These are phyloP conservation scores for Tinospora cordifolia DNA, from an alignment of 164 flowering plant genomes.

Conservation along the genomic window DNA sequence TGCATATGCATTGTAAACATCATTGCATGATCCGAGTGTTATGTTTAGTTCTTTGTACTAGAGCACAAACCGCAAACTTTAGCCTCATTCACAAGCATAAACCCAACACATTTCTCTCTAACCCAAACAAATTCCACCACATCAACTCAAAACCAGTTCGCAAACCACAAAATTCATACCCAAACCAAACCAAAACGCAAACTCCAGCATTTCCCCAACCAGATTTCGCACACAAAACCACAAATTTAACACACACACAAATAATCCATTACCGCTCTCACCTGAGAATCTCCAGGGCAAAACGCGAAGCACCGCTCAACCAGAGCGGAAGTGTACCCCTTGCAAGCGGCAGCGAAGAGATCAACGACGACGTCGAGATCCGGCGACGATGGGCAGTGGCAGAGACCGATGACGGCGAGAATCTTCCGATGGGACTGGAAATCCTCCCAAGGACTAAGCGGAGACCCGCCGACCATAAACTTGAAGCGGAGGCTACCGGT, in stretches of 20 bases:
- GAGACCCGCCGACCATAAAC: conserved; percentile 77
- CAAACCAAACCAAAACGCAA: too few species aligned
- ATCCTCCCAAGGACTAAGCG: conserved; percentile 92
- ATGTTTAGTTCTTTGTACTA: too few species aligned
- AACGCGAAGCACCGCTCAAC: conserved; percentile 86
- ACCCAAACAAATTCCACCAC: too few species aligned
- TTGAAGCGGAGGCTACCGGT: conserved; percentile 71
- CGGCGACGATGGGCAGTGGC: conserved; percentile 82
- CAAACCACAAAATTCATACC: too few species aligned
- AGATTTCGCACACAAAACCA: background rate
- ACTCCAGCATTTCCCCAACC: too few species aligned
- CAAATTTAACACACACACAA: background rate
- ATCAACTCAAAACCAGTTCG: too few species aligned
- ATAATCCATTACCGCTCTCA: conserved; percentile 5
- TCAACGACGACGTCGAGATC: conserved; percentile 56
- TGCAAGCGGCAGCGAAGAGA: conserved; percentile 46
- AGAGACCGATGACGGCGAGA: conserved; percentile 78
- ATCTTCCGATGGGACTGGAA: conserved; percentile 88
- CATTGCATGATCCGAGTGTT: too few species aligned
- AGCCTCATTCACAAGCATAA: too few species aligned
- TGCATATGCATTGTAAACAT: too few species aligned
- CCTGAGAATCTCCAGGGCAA: conserved; percentile 83
- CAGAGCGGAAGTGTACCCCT: conserved; percentile 56
- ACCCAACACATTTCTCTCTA: too few species aligned
- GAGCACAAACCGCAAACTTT: too few species aligned